phyloP scores from a whole-genome alignment of 306 rosid species.

The cucumber (Cucumis sativus) region DNA sequence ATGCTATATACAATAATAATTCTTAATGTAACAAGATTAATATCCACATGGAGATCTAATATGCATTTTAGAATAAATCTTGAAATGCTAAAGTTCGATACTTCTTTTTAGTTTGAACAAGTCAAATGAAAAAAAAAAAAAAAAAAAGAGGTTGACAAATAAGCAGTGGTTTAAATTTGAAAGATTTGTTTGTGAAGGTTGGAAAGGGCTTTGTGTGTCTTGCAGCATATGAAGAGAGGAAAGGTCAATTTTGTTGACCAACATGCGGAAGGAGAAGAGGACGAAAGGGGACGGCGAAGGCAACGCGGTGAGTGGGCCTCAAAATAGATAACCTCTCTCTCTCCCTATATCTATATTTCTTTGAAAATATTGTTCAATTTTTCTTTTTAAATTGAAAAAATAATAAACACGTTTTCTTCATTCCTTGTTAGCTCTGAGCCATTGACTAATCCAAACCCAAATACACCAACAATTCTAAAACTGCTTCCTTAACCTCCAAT shows the following conservation, averaged over 20 bases:
- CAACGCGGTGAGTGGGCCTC: background rate
- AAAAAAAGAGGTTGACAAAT: no score
- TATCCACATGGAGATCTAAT: no score
- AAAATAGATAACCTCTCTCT: background rate
- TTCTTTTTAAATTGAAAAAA: background rate
- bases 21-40: no score
- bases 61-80: no score
- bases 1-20: no score
- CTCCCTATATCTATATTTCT: no score
- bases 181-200: no score
- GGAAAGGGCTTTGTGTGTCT: background rate
- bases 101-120: no score
- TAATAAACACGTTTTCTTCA: background rate
- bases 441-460: background rate
- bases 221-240: background rate
- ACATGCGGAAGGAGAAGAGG: background rate
- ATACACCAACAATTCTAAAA: no score
- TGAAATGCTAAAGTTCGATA: no score
- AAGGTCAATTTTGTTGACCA: background rate
- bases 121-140: no score
- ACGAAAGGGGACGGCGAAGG: background rate
- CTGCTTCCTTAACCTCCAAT: background rate
- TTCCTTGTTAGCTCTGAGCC: background rate
- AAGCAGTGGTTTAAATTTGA: background rate
- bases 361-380: background rate